These are phyloP conservation scores for Cucumis hystrix DNA, from an alignment of 306 rosid genomes.

Conservation along the genomic window DNA sequence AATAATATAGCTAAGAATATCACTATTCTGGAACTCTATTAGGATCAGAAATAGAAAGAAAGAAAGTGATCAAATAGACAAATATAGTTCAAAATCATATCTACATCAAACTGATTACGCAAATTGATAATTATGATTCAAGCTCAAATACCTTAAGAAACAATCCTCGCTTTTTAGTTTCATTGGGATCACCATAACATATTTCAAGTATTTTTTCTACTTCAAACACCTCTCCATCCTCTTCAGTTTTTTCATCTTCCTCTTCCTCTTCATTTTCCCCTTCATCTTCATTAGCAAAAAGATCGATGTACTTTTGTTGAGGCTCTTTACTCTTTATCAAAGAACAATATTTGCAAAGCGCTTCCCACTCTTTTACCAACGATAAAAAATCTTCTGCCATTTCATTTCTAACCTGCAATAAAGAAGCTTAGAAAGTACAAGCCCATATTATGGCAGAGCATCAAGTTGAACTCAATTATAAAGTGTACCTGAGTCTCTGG, in stretches of 20 bases:
- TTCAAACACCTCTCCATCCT: slow-evolving; percentile 37
- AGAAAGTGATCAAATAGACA: neutral
- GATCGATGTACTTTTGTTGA: slow-evolving; percentile 20
- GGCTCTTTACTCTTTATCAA: slow-evolving; percentile 22
- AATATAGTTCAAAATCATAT: neutral
- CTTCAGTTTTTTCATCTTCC: slow-evolving; percentile 4
- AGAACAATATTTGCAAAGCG: slow-evolving; percentile 32
- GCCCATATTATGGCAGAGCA: neutral
- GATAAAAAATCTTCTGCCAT: slow-evolving; percentile 50
- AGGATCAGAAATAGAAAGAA: neutral
- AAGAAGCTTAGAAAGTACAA: neutral
- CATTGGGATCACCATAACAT: slow-evolving; percentile 47
- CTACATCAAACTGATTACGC: neutral
- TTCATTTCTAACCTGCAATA: slow-evolving; percentile 68
- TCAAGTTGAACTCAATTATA: neutral
- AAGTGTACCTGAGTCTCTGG: slow-evolving; percentile 53
- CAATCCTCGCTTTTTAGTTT: slow-evolving; percentile 19
- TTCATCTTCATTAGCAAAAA: slow-evolving; percentile 14
- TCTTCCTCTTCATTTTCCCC: slow-evolving; percentile 11
- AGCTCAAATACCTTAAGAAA: slow-evolving; percentile 39
- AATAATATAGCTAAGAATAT: neutral
- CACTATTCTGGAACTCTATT: neutral
- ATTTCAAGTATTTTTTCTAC: slow-evolving; percentile 35
- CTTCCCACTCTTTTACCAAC: slow-evolving; percentile 54
- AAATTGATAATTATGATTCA: neutral